phyloP scores from a whole-genome alignment of 768 basidiomycete species.

The Termitomyces sp. region DNA sequence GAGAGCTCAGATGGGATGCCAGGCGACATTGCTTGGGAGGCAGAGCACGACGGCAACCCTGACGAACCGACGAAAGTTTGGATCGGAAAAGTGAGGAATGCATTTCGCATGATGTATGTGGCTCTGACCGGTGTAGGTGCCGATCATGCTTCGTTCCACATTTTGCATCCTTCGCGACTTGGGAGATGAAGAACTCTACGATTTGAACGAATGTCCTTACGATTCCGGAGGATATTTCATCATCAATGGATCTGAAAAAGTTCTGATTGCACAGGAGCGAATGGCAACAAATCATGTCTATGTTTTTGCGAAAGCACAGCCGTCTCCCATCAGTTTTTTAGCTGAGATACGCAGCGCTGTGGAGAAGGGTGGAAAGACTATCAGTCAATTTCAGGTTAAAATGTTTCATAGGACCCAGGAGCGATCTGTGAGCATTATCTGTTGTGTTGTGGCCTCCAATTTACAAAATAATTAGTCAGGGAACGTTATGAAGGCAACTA shows the following conservation, averaged over 20 bases:
- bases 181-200: slow-evolving; percentile 75
- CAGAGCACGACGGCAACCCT: slow-evolving; percentile 57
- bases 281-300: slow-evolving; percentile 99
- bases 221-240: slow-evolving; percentile 99
- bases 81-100: slow-evolving; percentile 78
- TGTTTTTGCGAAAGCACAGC: slow-evolving; percentile 96
- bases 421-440: slow-evolving; percentile 62
- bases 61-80: slow-evolving; percentile 81
- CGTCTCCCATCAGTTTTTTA: slow-evolving; percentile 91
- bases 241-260: slow-evolving; percentile 99
- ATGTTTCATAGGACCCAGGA: slow-evolving; percentile 91
- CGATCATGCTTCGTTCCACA: slow-evolving; percentile 94
- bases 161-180: slow-evolving; percentile 89
- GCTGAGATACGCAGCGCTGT: slow-evolving; percentile 97
- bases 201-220: slow-evolving; percentile 96
- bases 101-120: not conserved
- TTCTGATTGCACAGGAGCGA: slow-evolving; percentile 98
- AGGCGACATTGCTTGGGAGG: slow-evolving; percentile 76
- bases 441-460: not conserved
- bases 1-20: slow-evolving; percentile 78
- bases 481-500: slow-evolving; percentile 93
- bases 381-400: slow-evolving; percentile 96
- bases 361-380: slow-evolving; percentile 97
- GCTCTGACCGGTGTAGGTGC: slow-evolving; percentile 53
- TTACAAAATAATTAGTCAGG: slow-evolving; percentile 49